Evolutionary conservation across 1,139 yeast species (phyloP), one percentile per base, ranked within the genome.

Genomic region (Saccharomyces hybrid): DNA sequence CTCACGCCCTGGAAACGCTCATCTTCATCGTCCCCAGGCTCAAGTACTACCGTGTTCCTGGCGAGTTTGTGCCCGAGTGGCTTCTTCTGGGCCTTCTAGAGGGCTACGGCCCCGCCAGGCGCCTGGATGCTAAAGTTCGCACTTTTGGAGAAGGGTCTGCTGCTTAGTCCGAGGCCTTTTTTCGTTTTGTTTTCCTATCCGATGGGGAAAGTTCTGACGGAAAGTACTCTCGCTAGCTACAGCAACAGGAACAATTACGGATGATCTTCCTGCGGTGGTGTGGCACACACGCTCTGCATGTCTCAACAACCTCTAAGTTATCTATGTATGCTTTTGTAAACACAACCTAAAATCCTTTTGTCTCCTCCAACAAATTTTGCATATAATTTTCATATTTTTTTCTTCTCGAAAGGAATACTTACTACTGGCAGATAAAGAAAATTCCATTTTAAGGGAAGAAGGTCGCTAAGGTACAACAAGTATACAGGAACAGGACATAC

Each of bases 31-130:
- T 72, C 54, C 88, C 87, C 9, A 68, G 69, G 49, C 64, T 80
- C 55, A 67, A 60, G 34, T 78, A 75, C 63, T 80, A 81, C 67
- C 77, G 91, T 68, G 83, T 82, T 52, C 84, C 88, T 5, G 63
- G 68, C 0, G 73, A 72, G 50, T 74, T 73, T 54, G 72, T 72
- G 50, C 53, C 79, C 11, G 76, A 75, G 44, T 84, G 88, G 84
- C 65, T 74, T 42, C 50, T 73, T 13, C 72, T 79, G 67, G 75
- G 78, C 56, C 57, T 83, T 31, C 28, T 84, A 34, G 89, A 84
- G 66, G 93, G 93, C 0, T 77, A 72, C 56, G 70, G 75, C 3
- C 74, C 80, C 1, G 70, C 79, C 34, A 65, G 63, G 54, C 74
- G 87, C 66, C 75, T 83, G 61, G 42, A 38, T 13, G 13, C 20